These are phyloP conservation scores for Alternaria consortialis DNA, from an alignment of 2,329 filamentous ascomycete genomes.

Conservation along the genomic window DNA sequence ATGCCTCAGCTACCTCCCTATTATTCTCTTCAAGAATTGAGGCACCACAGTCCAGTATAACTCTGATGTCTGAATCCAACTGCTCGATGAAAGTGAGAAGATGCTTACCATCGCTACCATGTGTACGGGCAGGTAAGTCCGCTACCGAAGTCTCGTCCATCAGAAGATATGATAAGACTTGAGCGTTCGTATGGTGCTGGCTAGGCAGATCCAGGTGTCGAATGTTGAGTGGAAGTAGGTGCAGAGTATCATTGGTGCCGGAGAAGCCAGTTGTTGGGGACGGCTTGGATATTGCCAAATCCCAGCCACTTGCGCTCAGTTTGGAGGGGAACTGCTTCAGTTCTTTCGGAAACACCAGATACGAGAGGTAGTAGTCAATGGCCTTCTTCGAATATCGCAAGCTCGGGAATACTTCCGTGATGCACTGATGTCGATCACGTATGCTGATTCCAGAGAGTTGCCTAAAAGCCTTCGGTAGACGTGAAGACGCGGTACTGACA, in stretches of 20 bases:
- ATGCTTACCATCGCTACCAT: slow-evolving; percentile 44
- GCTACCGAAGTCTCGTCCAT: slow-evolving; percentile 50
- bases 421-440: slow-evolving; percentile 62
- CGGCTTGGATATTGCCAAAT: slow-evolving; percentile 61
- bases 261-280: slow-evolving; percentile 72
- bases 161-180: slow-evolving; percentile 69
- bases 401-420: slow-evolving; percentile 60
- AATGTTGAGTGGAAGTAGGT: slow-evolving; percentile 66
- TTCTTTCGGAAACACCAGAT: slow-evolving; percentile 68
- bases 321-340: slow-evolving; percentile 71
- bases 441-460: slow-evolving; percentile 40
- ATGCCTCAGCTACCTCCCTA: slow-evolving; percentile 56
- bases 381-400: slow-evolving; percentile 62
- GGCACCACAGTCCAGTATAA: slow-evolving; percentile 76
- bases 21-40: slow-evolving; percentile 69
- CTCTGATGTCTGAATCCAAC: slow-evolving; percentile 56
- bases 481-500: slow-evolving; percentile 46
- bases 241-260: slow-evolving; percentile 71
- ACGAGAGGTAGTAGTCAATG: slow-evolving; percentile 70
- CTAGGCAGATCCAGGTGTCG: slow-evolving; percentile 63
- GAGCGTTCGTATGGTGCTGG: slow-evolving; percentile 72
- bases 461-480: slow-evolving; percentile 51
- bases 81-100: slow-evolving; percentile 58
- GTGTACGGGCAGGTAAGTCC: slow-evolving; percentile 28
- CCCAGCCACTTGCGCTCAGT: slow-evolving; percentile 73